Base-by-base conservation (phyloP, 1,284 basidiomycete species). In the Apiotrichum domesticum region DNA sequence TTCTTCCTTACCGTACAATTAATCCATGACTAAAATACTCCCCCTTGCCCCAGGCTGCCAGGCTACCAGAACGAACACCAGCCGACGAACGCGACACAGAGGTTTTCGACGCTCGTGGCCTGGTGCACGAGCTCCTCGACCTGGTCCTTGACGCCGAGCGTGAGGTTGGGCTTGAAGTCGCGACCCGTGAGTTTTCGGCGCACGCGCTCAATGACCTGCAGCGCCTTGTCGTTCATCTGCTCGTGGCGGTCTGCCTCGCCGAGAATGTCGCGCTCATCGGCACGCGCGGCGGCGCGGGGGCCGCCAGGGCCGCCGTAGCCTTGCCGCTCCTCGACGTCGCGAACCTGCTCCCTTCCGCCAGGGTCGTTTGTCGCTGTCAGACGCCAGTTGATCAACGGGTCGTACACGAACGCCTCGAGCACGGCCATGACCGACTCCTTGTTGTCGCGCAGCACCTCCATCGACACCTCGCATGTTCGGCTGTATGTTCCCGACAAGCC, bases 351-450 rank as follows among this genome's bases (percentile, higher is more conserved):
- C 48, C 69, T 58, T 50, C 73, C 75, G 45, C 73, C 74, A 3
- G 75, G 73, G 43, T 71, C 73, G 60, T 70, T 72, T 13, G 73
- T 73, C 1, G 74, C 71, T 0, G 77, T 78, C 46, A 80, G 66
- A 62, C 82, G 74, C 82, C 82, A 84, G 52, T 78, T 78, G 65
- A 84, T 81, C 51, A 84, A 67, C 1, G 82, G 82, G 66, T 84
- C 82, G 66, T 83, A 82, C 10, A 83, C 82, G 62, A 84, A 84
- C 4, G 82, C 96, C 76, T 98, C 96, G 35, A 99, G 81, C 29
- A 99, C 90, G 10, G 96, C 96, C 86, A 98, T 90, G 58, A 99
- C 82, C 14, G 91, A 95, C 76, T 98, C 96, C 77, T 95, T 93
- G 80, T 98, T 98, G 59, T 90, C 91, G 37, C 96, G 86, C 59